Base-by-base conservation (phyloP, 495 filamentous ascomycete genomes). In the Neurospora sp. region DNA sequence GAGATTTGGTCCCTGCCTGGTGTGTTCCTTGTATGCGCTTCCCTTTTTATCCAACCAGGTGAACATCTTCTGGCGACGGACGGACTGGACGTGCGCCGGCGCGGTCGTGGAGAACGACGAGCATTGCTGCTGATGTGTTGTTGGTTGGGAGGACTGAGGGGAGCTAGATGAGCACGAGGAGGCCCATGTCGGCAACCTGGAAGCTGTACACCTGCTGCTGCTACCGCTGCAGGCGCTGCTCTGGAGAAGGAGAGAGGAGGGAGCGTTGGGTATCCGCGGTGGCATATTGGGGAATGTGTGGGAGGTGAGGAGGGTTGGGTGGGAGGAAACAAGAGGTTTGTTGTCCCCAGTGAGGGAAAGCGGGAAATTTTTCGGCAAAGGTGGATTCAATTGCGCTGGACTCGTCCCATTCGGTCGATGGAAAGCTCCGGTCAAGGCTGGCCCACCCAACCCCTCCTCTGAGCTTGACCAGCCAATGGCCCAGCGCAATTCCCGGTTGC, bases 71-170 rank as follows among this genome's bases (percentile, higher is more conserved):
- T 79, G 80, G 9, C 69, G 43, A 11, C 39, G 69, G 45, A 73
- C 77, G 21, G 42, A 69, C 40, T 73, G 73, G n/a, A 43, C 54
- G 11, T 66, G 42, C 34, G 28, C 28, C 31, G 78, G 71, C 17
- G 74, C 70, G 21, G 75, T 78, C 24, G 78, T 78, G 37, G 79
- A 80, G 72, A 80, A 79, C 69, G 72, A 37, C 39, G 73, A 43
- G 28, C 70, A 69, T 54, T 69, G 70, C 36, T 70, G 59, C 70
- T 43, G 70, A n/a, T 69, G 71, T 24, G 37, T 28, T 31, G 71
- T 54, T 69, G 73, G 69, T 69, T 31, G 54, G 15, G 54, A 31
- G 54, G 54, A 34, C 54, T 66, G 54, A 66, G 54, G 54, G 24
- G 24, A 28, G 28, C 71, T 69, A 59, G 43, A 72, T 42, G 28